phyloP scores from a whole-genome alignment of 2,329 filamentous ascomycete species.

The Ramularia collo-cygni region DNA sequence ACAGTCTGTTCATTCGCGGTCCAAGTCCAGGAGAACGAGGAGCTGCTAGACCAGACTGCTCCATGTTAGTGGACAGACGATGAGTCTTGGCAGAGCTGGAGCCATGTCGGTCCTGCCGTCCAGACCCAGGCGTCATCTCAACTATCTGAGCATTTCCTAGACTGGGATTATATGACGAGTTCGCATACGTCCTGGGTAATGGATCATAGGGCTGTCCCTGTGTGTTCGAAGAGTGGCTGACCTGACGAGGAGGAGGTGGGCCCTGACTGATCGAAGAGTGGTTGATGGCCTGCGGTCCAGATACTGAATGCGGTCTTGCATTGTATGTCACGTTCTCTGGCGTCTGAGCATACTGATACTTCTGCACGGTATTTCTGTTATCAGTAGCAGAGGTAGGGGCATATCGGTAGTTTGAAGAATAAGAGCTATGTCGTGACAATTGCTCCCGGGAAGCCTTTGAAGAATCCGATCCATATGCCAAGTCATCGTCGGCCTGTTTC shows the following conservation, averaged over 20 bases:
- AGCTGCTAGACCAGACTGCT: constrained; percentile 19
- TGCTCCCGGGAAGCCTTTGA: constrained; percentile 8
- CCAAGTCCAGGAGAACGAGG: constrained; percentile 31
- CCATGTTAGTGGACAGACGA: constrained; percentile 16
- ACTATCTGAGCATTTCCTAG: constrained; percentile 28
- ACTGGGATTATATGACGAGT: constrained; percentile 14
- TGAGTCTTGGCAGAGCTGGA: constrained; percentile 13
- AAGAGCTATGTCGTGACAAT: constrained; percentile 15
- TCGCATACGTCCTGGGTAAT: constrained; percentile 16
- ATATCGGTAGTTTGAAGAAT: constrained; percentile 17
- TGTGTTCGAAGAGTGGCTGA: constrained; percentile 14
- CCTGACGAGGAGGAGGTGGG: constrained; percentile 2
- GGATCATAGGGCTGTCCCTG: constrained; percentile 14
- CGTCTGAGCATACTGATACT: constrained; percentile 33
- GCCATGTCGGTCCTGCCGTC: constrained; percentile 14
- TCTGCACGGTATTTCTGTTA: constrained; percentile 13
- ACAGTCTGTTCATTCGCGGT: constrained; percentile 40
- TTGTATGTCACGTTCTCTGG: constrained; percentile 39
- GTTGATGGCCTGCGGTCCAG: neutral
- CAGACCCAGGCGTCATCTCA: constrained; percentile 36
- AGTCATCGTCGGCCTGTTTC: constrained; percentile 24
- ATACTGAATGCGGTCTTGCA: constrained; percentile 26
- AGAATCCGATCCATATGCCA: constrained; percentile 26
- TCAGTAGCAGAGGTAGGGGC: constrained; percentile 18
- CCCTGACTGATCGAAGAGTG: constrained; percentile 15